These are phyloP conservation scores for Oryza officinalis DNA, from an alignment of 176 grass and related monocot species.

Conservation along the genomic window DNA sequence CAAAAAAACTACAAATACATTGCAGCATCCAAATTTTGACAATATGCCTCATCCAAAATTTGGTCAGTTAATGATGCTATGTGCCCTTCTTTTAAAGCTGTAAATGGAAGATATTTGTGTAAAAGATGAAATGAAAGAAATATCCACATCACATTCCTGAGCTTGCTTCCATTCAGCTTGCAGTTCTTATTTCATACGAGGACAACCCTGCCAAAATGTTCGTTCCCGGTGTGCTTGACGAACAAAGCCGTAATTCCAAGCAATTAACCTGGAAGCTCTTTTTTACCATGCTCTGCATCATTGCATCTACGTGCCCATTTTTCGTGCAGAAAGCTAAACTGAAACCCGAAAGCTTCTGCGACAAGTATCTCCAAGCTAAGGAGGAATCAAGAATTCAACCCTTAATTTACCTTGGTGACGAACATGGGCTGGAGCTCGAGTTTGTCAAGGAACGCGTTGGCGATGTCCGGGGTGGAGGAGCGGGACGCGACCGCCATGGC, in stretches of 20 bases:
- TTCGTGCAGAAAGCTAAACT: background rate
- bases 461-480: conserved; percentile 77
- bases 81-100: background rate
- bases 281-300: too few species aligned
- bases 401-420: conserved; percentile 56
- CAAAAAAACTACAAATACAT: background rate
- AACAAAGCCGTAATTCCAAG: background rate
- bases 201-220: background rate
- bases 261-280: too few species aligned
- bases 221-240: too few species aligned
- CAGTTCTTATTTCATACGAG: background rate
- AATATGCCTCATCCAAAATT: background rate
- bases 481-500: conserved; percentile 82
- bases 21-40: background rate
- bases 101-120: background rate
- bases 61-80: background rate
- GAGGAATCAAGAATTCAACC: background rate
- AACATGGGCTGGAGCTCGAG: conserved; percentile 74
- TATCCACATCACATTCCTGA: background rate
- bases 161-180: background rate
- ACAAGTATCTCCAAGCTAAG: background rate
- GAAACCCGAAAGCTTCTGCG: background rate
- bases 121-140: background rate
- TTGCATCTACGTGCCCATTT: too few species aligned
- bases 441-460: conserved; percentile 80